These are phyloP conservation scores for Sporisorium exsertum DNA, from an alignment of 1,284 basidiomycete species.

Conservation along the genomic window DNA sequence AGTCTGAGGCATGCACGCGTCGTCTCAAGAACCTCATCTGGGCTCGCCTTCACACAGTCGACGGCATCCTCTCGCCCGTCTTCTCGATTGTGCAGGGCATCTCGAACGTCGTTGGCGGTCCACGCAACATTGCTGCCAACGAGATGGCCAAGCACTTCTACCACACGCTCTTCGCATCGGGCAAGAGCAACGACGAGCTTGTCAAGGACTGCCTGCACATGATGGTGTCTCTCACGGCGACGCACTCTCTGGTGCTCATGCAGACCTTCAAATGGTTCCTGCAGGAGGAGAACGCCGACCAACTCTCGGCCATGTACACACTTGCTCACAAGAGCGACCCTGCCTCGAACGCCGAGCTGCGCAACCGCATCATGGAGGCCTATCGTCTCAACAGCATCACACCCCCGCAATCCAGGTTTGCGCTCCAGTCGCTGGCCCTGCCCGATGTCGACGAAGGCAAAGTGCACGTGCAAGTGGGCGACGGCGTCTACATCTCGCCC, in stretches of 20 bases:
- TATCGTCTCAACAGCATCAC: constrained; percentile 44
- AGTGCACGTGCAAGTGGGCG: constrained; percentile 32
- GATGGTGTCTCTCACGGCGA: constrained; percentile 48
- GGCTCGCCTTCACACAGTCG: constrained; percentile 43
- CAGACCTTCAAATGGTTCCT: constrained; percentile 49
- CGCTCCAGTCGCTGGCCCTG: constrained; percentile 27
- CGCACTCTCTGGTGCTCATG: constrained; percentile 46
- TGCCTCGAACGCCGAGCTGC: constrained; percentile 33
- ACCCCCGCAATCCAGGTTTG: constrained; percentile 41
- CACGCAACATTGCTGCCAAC: constrained; percentile 43
- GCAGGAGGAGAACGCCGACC: constrained; percentile 30
- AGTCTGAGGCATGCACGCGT: constrained; percentile 28
- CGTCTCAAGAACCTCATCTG: constrained; percentile 46
- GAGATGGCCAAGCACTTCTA: constrained; percentile 48
- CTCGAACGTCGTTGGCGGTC: constrained; percentile 49
- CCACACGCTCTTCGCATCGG: constrained; percentile 35
- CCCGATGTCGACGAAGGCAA: constrained; percentile 32
- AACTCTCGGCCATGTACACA: constrained; percentile 27
- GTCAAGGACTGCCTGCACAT: constrained; percentile 44
- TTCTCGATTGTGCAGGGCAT: constrained; percentile 40
- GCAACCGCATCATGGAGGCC: constrained; percentile 44
- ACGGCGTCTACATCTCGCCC: constrained; percentile 46
- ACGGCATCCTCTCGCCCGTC: constrained; percentile 37
- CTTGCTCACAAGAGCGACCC: constrained; percentile 37
- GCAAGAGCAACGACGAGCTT: constrained; percentile 49